Conservation (phyloP, 495 filamentous ascomycete genomes). For the Terfezia claveryi region DNA sequence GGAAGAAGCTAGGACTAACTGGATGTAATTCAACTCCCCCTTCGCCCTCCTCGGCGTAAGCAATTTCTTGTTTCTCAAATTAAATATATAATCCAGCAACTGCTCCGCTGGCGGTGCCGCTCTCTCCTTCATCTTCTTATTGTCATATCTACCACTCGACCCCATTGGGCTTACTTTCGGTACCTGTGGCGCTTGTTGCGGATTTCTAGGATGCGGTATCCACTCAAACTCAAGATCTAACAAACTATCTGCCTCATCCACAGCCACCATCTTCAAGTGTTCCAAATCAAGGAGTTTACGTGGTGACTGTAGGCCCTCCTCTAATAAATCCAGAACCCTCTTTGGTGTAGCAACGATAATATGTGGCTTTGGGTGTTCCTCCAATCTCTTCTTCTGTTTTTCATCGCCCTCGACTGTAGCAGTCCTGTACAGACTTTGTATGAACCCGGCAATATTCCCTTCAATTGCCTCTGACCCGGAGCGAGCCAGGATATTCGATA, state of each 20-base stretch:
- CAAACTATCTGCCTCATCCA: constrained; percentile 13
- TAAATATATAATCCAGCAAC: not conserved
- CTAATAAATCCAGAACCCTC: constrained; percentile 11
- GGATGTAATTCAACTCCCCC: not conserved
- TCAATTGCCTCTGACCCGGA: constrained; percentile 7
- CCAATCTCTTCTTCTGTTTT: constrained; percentile 5
- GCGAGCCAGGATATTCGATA: constrained; percentile 6
- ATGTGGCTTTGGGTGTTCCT: constrained; percentile 8
- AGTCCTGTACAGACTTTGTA: constrained; percentile 12
- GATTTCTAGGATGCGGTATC: not conserved
- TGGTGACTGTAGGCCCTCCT: constrained; percentile 1
- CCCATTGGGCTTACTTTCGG: too few species aligned
- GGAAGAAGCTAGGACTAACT: not conserved
- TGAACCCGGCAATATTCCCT: constrained; percentile 5
- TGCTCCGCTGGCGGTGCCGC: not conserved
- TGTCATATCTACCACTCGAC: not conserved
- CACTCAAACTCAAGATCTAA: not conserved
- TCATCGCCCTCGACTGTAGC: not conserved
- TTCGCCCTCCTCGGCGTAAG: not conserved
- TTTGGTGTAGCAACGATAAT: constrained; percentile 15
- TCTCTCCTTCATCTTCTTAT: not conserved
- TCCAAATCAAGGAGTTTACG: constrained; percentile 11
- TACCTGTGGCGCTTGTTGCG: too few species aligned
- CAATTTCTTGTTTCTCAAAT: not conserved
- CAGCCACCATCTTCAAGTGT: constrained; percentile 9